phyloP scores from a whole-genome alignment of 2,329 filamentous ascomycete species.

The Calonectria hawksworthii region DNA sequence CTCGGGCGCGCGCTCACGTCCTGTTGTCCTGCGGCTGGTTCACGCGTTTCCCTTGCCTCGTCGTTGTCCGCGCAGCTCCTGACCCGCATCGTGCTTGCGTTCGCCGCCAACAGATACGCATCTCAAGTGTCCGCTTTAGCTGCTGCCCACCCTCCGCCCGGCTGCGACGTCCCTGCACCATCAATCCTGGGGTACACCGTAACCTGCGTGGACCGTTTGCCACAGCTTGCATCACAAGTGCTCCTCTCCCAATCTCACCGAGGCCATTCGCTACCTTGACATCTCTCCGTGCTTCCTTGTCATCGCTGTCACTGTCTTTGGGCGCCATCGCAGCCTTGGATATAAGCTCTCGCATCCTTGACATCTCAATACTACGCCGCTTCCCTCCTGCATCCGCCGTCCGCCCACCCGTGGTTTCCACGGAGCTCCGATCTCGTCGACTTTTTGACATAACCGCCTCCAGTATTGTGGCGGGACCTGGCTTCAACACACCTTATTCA shows the following conservation, averaged over 20 bases:
- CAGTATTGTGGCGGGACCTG: conserved; percentile 4
- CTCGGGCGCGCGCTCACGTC: not conserved
- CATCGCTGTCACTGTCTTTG: not conserved
- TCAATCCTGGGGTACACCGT: conserved; percentile 5
- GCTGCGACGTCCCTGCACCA: conserved; percentile 13
- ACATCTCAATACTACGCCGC: not conserved
- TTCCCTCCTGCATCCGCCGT: not conserved
- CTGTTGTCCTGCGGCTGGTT: not conserved
- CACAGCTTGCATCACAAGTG: conserved; percentile 1
- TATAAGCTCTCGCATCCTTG: not conserved
- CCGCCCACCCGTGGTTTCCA: not conserved
- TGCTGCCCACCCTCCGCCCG: not conserved
- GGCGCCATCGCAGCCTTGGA: not conserved
- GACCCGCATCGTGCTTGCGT: not conserved
- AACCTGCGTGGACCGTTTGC: conserved; percentile 9
- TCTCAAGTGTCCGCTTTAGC: conserved; percentile 15
- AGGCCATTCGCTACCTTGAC: conserved; percentile 1
- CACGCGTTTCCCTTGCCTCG: not conserved
- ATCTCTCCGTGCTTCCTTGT: not conserved
- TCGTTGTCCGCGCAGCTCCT: not conserved
- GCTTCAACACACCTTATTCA: conserved; percentile 50
- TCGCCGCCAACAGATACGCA: not conserved
- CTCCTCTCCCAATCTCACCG: not conserved
- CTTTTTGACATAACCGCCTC: not conserved
- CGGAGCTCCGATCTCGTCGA: conserved; percentile 15